Conservation (phyloP, 2,329 filamentous ascomycete genomes). For the Cladosporium colombiae region DNA sequence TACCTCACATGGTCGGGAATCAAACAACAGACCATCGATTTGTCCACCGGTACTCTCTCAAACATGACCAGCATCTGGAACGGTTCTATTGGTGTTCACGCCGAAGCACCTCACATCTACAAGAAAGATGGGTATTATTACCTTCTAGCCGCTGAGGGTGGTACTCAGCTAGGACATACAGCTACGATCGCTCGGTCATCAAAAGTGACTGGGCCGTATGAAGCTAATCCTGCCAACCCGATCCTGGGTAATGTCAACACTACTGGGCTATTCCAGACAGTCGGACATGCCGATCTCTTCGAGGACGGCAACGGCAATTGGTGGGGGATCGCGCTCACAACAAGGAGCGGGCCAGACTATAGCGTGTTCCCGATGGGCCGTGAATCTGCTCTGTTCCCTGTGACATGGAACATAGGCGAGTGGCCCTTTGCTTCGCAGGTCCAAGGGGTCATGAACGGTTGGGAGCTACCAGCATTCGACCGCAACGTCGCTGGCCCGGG, state of each 20-base stretch:
- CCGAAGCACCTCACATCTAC: conserved; percentile 44
- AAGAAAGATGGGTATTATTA: conserved; percentile 41
- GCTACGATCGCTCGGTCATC: conserved; percentile 42
- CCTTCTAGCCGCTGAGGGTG: conserved; percentile 40
- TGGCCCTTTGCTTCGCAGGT: conserved; percentile 43
- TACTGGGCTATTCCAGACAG: conserved; percentile 47
- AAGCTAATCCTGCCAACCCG: conserved; percentile 29
- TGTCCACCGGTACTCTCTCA: conserved; percentile 35
- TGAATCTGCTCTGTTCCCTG: conserved; percentile 53
- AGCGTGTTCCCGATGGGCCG: conserved; percentile 52
- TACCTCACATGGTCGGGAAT: conserved; percentile 48
- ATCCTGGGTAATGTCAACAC: conserved; percentile 32
- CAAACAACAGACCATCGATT: conserved; percentile 36
- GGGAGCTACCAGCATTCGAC: conserved; percentile 41
- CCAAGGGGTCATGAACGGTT: conserved; percentile 48
- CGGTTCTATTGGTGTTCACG: conserved; percentile 37
- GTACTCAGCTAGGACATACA: conserved; percentile 43
- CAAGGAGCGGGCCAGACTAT: conserved; percentile 46
- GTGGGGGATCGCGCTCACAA: conserved; percentile 54
- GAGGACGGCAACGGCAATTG: conserved; percentile 53
- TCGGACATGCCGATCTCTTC: conserved; percentile 60
- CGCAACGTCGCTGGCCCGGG: conserved; percentile 43
- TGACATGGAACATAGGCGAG: conserved; percentile 50
- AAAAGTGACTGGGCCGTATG: conserved; percentile 39
- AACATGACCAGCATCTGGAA: conserved; percentile 38